Conservation (phyloP, 2,329 filamentous ascomycete species). For the Nothophoma quercina region DNA sequence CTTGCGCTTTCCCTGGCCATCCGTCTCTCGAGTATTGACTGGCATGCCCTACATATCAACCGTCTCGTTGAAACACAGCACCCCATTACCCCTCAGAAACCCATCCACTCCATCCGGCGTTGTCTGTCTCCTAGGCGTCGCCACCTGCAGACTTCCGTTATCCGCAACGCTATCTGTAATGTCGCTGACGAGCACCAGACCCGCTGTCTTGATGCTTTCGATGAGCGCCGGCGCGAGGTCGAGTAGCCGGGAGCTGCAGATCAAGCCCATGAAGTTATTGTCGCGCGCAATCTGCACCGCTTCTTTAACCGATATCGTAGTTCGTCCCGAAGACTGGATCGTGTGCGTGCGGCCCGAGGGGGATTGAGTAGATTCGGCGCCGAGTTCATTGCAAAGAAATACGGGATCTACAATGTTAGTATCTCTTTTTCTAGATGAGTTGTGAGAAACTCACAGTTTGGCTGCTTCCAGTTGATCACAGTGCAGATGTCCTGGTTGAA, state of each 20-base stretch:
- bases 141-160: slow-evolving; percentile 50
- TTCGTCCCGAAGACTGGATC: slow-evolving; percentile 70
- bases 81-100: slow-evolving; percentile 82
- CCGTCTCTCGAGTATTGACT: too few relatives aligned
- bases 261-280: slow-evolving; percentile 98
- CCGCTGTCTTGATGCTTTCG: slow-evolving; percentile 92
- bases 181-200: slow-evolving; percentile 89
- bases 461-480: slow-evolving; percentile 98
- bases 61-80: slow-evolving; percentile 90
- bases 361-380: slow-evolving; percentile 61
- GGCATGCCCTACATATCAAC: slow-evolving; percentile 60
- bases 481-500: slow-evolving; percentile 91
- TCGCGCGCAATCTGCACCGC: slow-evolving; percentile 89
- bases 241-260: slow-evolving; percentile 80
- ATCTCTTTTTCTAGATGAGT: background rate
- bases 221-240: slow-evolving; percentile 92
- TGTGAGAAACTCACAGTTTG: slow-evolving; percentile 71
- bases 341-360: slow-evolving; percentile 46
- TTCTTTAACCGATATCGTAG: slow-evolving; percentile 89
- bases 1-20: background rate
- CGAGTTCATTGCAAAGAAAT: slow-evolving; percentile 92
- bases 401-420: slow-evolving; percentile 71
- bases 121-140: slow-evolving; percentile 52
- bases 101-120: slow-evolving; percentile 85
- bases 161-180: slow-evolving; percentile 67